Conservation (phyloP, 2,329 filamentous ascomycete genomes). For the Cladosporium velox region DNA sequence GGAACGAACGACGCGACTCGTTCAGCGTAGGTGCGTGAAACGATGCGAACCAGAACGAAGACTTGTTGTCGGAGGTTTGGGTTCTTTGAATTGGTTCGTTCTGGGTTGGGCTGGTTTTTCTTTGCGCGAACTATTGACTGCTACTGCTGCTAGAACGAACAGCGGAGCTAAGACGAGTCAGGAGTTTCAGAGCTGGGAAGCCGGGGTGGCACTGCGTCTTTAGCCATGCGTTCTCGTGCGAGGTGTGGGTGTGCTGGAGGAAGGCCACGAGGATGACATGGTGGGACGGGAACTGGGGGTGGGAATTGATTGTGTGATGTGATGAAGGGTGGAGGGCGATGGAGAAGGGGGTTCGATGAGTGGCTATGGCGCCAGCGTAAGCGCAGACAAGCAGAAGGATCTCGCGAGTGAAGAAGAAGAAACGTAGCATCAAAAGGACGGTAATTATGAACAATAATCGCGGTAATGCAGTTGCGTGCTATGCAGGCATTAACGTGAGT, state of each 20-base stretch:
- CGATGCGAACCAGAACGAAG: neutral
- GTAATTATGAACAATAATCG: neutral
- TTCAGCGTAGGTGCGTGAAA: neutral
- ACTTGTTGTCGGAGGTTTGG: neutral
- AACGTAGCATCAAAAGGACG: neutral
- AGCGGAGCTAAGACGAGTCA: neutral
- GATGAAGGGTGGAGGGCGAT: neutral
- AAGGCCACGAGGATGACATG: constrained; percentile 14
- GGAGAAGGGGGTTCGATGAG: neutral
- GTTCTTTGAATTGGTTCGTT: neutral
- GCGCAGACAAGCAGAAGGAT: neutral
- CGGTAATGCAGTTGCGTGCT: neutral
- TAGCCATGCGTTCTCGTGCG: neutral
- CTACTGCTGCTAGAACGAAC: neutral
- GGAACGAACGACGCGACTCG: neutral
- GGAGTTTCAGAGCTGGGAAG: neutral
- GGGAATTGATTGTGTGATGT: neutral
- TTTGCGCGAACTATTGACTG: neutral
- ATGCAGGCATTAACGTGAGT: constrained; percentile 1
- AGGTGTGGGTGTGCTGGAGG: neutral
- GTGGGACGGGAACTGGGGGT: constrained; percentile 1
- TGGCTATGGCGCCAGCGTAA: neutral
- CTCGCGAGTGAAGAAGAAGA: neutral
- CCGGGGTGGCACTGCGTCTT: neutral
- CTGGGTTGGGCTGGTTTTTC: neutral